phyloP scores from a whole-genome alignment of 1,284 basidiomycete species.

The Fomitopsis palustris region DNA sequence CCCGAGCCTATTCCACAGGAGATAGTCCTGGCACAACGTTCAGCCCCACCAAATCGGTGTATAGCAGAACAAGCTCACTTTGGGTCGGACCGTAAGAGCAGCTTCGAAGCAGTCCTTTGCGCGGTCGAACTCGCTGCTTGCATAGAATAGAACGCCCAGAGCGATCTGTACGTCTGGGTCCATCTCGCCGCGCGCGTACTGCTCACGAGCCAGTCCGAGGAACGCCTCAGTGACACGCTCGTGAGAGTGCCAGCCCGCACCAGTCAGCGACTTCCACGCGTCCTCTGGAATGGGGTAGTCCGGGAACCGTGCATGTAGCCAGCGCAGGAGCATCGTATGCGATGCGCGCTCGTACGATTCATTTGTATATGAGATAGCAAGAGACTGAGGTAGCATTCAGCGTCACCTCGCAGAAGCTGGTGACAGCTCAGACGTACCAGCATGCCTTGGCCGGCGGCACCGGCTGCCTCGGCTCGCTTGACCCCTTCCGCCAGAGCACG shows the following conservation, averaged over 20 bases:
- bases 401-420: not conserved
- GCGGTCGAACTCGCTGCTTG: conserved; percentile 72
- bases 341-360: conserved; percentile 91
- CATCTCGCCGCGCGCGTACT: conserved; percentile 67
- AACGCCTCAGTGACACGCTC: conserved; percentile 82
- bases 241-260: conserved; percentile 84
- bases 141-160: conserved; percentile 93
- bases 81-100: conserved; percentile 77
- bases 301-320: conserved; percentile 82
- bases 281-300: conserved; percentile 54
- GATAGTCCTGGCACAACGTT: conserved; percentile 66
- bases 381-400: conserved; percentile 50
- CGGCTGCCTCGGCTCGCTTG: conserved; percentile 56
- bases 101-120: conserved; percentile 91
- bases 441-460: conserved; percentile 75
- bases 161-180: conserved; percentile 95
- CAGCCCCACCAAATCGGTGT: not conserved
- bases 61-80: conserved; percentile 33
- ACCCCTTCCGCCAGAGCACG: conserved; percentile 70
- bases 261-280: conserved; percentile 53
- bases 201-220: conserved; percentile 79
- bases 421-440: conserved; percentile 49
- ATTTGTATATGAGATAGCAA: conserved; percentile 97
- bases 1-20: conserved; percentile 95
- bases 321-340: conserved; percentile 84